These are phyloP conservation scores for Debaryomyces subglobosus DNA, from an alignment of 1,139 yeast genomes.

Conservation along the genomic window DNA sequence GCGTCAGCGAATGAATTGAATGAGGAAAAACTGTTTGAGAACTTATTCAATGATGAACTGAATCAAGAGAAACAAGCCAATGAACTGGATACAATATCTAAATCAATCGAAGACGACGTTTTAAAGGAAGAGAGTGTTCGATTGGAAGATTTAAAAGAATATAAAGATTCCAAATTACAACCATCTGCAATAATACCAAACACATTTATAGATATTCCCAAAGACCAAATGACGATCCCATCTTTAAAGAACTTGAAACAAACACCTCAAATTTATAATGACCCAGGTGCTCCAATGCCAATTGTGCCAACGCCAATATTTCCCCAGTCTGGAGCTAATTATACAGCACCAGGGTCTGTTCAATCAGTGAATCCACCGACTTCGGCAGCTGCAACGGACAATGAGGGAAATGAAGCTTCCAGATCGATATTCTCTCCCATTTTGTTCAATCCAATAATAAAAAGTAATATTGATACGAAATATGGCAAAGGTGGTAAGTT, in stretches of 20 bases:
- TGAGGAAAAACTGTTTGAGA: slow-evolving; percentile 11
- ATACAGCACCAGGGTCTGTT: slow-evolving; percentile 18
- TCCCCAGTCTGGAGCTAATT: slow-evolving; percentile 20
- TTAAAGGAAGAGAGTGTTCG: slow-evolving; percentile 8
- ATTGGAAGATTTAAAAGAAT: slow-evolving; percentile 15
- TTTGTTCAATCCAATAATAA: slow-evolving; percentile 76
- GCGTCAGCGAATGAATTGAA: slow-evolving; percentile 5
- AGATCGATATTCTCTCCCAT: slow-evolving; percentile 77
- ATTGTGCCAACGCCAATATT: slow-evolving; percentile 59
- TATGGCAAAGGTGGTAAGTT: slow-evolving; percentile 87
- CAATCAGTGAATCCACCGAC: slow-evolving; percentile 17
- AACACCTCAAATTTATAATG: slow-evolving; percentile 60
- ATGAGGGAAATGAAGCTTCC: slow-evolving; percentile 10
- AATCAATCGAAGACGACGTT: background rate
- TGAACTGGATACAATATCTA: background rate
- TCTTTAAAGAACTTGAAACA: slow-evolving; percentile 13
- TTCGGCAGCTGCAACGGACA: slow-evolving; percentile 12
- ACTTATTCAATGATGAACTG: slow-evolving; percentile 3
- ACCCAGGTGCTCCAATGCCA: slow-evolving; percentile 84
- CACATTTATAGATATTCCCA: slow-evolving; percentile 54
- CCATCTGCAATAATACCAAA: background rate
- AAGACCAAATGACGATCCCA: slow-evolving; percentile 55
- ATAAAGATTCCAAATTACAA: background rate
- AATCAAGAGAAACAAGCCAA: background rate
- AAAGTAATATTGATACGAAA: slow-evolving; percentile 75